Evolutionary conservation across 805 yeast genomes (phyloP).

Genomic region (Candida xyloterini): DNA sequence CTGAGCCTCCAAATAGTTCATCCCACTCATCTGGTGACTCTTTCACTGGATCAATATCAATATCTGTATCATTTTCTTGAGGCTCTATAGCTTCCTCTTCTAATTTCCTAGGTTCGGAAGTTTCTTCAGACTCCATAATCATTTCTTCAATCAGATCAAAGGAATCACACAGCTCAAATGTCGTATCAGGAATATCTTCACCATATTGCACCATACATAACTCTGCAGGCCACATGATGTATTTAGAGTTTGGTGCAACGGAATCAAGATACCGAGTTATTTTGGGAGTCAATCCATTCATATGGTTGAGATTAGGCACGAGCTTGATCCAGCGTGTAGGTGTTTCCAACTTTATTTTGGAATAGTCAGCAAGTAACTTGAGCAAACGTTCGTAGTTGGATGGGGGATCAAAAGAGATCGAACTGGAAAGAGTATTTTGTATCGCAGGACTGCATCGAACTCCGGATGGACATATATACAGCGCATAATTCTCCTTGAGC

Average conservation of each 20-base stretch:
- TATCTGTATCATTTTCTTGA: neutral
- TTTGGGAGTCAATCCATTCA: slow-evolving; percentile 65
- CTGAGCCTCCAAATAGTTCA: slow-evolving; percentile 29
- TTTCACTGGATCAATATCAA: slow-evolving; percentile 7
- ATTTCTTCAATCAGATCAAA: slow-evolving; percentile 30
- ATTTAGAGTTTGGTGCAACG: slow-evolving; percentile 41
- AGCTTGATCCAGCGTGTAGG: slow-evolving; percentile 58
- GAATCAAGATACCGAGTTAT: slow-evolving; percentile 51
- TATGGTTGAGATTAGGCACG: slow-evolving; percentile 63
- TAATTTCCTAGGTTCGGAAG: slow-evolving; percentile 9
- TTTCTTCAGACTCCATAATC: slow-evolving; percentile 19
- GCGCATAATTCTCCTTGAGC: slow-evolving; percentile 34
- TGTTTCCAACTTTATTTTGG: slow-evolving; percentile 18
- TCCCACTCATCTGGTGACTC: slow-evolving; percentile 30
- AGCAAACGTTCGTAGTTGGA: slow-evolving; percentile 37
- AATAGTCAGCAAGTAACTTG: slow-evolving; percentile 37
- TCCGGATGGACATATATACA: slow-evolving; percentile 56
- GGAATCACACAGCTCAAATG: slow-evolving; percentile 23
- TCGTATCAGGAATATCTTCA: slow-evolving; percentile 17
- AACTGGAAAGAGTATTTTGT: slow-evolving; percentile 33
- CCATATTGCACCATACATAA: slow-evolving; percentile 60
- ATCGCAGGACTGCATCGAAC: slow-evolving; percentile 44
- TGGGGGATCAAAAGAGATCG: slow-evolving; percentile 40
- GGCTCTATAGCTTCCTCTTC: neutral
- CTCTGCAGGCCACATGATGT: slow-evolving; percentile 69